phyloP scores from a whole-genome alignment of 2,329 filamentous ascomycete genomes.

The Aspergillus sp. region DNA sequence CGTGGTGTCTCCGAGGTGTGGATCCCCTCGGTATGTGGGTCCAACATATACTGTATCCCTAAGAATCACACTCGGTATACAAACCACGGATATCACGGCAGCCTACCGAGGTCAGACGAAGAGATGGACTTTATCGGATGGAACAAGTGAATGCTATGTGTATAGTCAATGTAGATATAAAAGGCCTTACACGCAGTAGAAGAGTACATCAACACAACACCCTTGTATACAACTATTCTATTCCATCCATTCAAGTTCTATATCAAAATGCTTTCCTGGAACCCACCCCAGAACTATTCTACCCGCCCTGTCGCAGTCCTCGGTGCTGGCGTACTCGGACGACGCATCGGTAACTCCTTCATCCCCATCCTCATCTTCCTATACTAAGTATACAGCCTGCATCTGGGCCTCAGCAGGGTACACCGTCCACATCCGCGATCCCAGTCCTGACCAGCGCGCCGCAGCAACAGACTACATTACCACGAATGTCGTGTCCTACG shows the following conservation, averaged over 20 bases:
- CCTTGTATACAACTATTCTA: too few relatives aligned
- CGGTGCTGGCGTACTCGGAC: conserved; percentile 38
- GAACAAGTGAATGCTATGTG: too few relatives aligned
- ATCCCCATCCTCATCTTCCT: neutral
- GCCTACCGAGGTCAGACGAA: too few relatives aligned
- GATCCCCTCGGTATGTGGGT: too few relatives aligned
- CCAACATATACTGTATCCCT: too few relatives aligned
- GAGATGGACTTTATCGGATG: too few relatives aligned
- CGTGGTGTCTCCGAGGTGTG: too few relatives aligned
- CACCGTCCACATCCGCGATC: conserved; percentile 23
- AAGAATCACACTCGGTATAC: too few relatives aligned
- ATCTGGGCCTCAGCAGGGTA: conserved; percentile 31
- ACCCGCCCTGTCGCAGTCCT: conserved; percentile 37
- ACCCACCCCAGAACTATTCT: conserved; percentile 21
- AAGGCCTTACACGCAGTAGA: too few relatives aligned
- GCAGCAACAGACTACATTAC: conserved; percentile 17
- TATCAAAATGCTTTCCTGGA: neutral
- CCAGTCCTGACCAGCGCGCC: conserved; percentile 24
- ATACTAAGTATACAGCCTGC: conserved; percentile 13
- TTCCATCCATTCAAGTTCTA: neutral
- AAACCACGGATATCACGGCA: too few relatives aligned
- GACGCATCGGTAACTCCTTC: conserved; percentile 29
- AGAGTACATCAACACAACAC: too few relatives aligned
- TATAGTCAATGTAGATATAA: too few relatives aligned
- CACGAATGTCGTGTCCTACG: conserved; percentile 27